A percentile compares a stretch with the other conserved stretches of the same genome.
Evolutionary conservation across 129 eudicot genomes (phyloP).

Genomic region (Chrysanthemum seticuspe): DNA sequence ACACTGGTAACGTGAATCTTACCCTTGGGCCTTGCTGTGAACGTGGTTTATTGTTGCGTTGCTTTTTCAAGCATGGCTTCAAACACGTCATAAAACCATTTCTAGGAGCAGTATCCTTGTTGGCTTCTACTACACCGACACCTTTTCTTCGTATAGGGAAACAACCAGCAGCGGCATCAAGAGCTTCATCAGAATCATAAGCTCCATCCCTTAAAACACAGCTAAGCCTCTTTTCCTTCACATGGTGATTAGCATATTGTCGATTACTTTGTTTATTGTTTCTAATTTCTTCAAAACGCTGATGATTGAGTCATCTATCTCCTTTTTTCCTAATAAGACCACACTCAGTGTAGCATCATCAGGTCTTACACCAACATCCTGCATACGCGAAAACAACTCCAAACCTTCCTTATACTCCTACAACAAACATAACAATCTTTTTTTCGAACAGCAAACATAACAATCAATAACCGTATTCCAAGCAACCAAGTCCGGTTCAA

Average conservation of each 20-base stretch:
- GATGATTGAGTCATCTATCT: slow-evolving; percentile 20
- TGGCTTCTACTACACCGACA: slow-evolving; percentile 16
- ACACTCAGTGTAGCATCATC: too few species aligned
- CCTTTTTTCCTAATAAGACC: too few species aligned
- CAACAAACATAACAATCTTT: too few species aligned
- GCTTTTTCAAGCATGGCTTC: slow-evolving; percentile 39
- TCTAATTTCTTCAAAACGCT: slow-evolving; percentile 10
- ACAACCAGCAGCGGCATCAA: slow-evolving; percentile 24
- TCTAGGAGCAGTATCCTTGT: slow-evolving; percentile 4
- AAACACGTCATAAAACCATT: slow-evolving; percentile 8
- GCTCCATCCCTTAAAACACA: background rate
- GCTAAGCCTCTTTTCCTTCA: slow-evolving; percentile 7
- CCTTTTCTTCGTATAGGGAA: slow-evolving; percentile 26
- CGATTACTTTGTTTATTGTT: slow-evolving; percentile 20
- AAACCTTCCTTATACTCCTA: too few species aligned
- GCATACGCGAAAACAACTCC: too few species aligned
- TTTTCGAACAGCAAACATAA: too few species aligned
- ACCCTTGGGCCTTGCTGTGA: slow-evolving; percentile 33
- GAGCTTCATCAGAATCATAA: slow-evolving; percentile 20
- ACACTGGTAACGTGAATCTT: slow-evolving; percentile 34
- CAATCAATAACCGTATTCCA: too few species aligned
- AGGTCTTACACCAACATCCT: too few species aligned
- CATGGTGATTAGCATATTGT: background rate
- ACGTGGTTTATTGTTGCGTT: slow-evolving; percentile 5
- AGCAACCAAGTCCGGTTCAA: too few species aligned